phyloP scores from a whole-genome alignment of 768 basidiomycete genomes.

The Daedaleopsis nitida region DNA sequence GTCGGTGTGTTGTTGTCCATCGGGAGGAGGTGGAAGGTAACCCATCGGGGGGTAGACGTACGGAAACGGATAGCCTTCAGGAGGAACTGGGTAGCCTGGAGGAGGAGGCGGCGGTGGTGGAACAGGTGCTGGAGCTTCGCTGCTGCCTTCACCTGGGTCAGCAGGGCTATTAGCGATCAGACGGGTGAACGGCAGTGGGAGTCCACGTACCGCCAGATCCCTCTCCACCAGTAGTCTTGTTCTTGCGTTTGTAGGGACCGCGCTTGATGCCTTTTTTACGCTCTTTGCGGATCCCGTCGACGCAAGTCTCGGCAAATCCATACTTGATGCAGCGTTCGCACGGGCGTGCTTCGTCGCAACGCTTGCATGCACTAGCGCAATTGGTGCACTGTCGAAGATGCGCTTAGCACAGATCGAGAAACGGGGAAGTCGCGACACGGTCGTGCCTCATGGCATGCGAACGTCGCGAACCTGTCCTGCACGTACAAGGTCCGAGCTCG shows the following conservation, averaged over 20 bases:
- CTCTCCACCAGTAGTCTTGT: constrained; percentile 31
- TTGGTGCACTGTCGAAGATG: constrained; percentile 48
- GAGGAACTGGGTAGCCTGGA: constrained; percentile 31
- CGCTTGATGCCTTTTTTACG: constrained; percentile 62
- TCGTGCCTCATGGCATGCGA: background rate
- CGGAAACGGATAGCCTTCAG: constrained; percentile 48
- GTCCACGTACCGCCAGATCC: constrained; percentile 17
- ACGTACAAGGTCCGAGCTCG: background rate
- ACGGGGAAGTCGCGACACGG: background rate
- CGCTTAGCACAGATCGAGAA: background rate
- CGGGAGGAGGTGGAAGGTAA: constrained; percentile 41
- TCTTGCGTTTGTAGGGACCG: constrained; percentile 59
- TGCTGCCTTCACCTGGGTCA: constrained; percentile 12
- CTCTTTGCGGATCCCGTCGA: constrained; percentile 65
- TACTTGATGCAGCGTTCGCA: constrained; percentile 68
- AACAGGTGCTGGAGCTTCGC: constrained; percentile 2
- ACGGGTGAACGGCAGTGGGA: background rate
- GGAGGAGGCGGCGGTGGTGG: constrained; percentile 15
- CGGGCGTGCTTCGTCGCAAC: constrained; percentile 59
- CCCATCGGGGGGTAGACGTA: constrained; percentile 47
- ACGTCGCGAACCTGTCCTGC: background rate
- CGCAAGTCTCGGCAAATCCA: constrained; percentile 55
- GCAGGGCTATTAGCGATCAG: constrained; percentile 5
- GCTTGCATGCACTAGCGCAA: constrained; percentile 58
- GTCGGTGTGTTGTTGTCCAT: constrained; percentile 37